Evolutionary conservation across 2,329 filamentous ascomycete genomes (phyloP), one percentile per base, ranked within the genome.

Genomic region (Sclerotinia subarctica): DNA sequence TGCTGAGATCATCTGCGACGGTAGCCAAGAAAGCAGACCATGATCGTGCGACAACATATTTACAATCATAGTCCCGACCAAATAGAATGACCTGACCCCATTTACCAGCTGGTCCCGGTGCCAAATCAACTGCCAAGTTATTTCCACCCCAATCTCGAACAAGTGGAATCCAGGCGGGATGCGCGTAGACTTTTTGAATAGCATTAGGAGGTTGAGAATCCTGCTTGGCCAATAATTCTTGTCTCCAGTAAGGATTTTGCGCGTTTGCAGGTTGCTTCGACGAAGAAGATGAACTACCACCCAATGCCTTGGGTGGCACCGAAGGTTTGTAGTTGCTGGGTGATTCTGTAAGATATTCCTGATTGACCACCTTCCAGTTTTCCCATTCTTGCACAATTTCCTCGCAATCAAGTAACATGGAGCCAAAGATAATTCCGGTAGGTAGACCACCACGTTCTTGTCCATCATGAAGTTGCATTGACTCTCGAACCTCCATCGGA

Each of bases 121-220:
- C 92, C 69, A 99, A 83, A 79, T 99, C 95, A 58, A 97, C 87
- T 24, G 94, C 94, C 76, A 99, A 84, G 82, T 97, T 96, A 86
- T 99, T 99, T 79, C 95, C 95, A 78, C 95, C 95, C 95, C 95
- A 99, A 79, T 99, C 95, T 74, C 95, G 91, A 69, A 94, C 94
- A 46, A 99, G 83, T 65, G 95, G 94, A 73, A 99, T 97, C 95
- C 95, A 99, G 64, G 89, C 91, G 2, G 93, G 90, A 79, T 99
- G 94, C 2, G 93, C 91, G 77, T 99, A 99, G 0, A 91, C 91
- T 78, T 94, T 96, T 78, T 96, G 94, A 46, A 98, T 90, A 6
- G 93, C 88, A 75, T 91, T 90, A 13, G 92, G 85, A 11, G 95
- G 95, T 69, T 98, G 91, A 17, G 89, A 97, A 74, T 95, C 91